Evolutionary conservation across 306 rosid genomes (phyloP).

Genomic region (Vicia sativa): DNA sequence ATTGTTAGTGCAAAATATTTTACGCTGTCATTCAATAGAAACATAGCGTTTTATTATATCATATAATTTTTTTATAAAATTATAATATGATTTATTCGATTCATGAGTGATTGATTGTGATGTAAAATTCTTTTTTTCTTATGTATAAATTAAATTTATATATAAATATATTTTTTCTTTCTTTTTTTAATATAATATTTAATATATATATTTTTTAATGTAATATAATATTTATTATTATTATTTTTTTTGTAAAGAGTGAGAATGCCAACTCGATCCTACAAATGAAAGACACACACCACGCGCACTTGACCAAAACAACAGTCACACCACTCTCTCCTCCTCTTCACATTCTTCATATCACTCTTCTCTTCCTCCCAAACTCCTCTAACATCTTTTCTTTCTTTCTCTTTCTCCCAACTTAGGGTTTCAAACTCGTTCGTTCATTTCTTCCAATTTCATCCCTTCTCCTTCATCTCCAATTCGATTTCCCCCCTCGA

Average conservation of each 20-base stretch:
- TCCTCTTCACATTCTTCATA: conserved; percentile 29
- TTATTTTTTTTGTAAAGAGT: background rate
- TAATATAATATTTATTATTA: no score
- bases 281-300: conserved; percentile 38
- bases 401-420: background rate
- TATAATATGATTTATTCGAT: no score
- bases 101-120: no score
- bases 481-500: background rate
- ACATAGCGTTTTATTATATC: no score
- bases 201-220: no score
- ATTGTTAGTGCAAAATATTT: no score
- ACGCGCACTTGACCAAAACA: conserved; percentile 44
- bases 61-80: no score
- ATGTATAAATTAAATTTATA: no score
- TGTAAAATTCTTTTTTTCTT: no score
- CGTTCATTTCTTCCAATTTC: conserved; percentile 20
- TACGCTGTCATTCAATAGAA: no score
- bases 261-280: conserved; percentile 30
- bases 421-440: conserved; percentile 48
- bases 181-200: no score
- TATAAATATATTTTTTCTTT: no score
- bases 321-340: conserved; percentile 7
- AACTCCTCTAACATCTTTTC: conserved; percentile 21
- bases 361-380: background rate
- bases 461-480: background rate